A percentile compares a stretch with the other conserved stretches of the same genome.
phyloP scores from a whole-genome alignment of 2,329 filamentous ascomycete species.

The Furcasterigmium furcatum region DNA sequence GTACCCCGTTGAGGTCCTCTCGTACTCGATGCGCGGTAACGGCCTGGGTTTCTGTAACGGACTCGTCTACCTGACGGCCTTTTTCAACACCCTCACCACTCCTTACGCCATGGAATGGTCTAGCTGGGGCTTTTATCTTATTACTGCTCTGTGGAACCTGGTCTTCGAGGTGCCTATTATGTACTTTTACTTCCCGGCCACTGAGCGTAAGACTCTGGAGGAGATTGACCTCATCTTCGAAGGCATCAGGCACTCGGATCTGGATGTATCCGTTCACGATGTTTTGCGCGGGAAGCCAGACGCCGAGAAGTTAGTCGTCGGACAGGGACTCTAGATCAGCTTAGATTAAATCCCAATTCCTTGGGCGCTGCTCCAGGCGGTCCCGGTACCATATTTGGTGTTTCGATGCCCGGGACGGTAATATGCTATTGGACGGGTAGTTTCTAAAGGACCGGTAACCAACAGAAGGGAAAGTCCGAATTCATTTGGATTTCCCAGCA shows the following conservation, averaged over 20 bases:
- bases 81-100: not conserved
- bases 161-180: not conserved
- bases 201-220: too few species aligned
- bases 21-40: constrained; percentile 11
- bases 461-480: too few species aligned
- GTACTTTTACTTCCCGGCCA: too few species aligned
- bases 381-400: too few species aligned
- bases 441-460: too few species aligned
- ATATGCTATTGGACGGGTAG: too few species aligned
- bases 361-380: too few species aligned
- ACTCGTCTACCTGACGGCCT: not conserved
- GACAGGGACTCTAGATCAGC: too few species aligned
- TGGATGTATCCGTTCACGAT: not conserved
- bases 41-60: constrained; percentile 10
- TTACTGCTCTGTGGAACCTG: not conserved
- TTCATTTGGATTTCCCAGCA: too few species aligned
- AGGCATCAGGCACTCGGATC: not conserved
- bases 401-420: too few species aligned
- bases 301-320: too few species aligned
- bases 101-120: not conserved
- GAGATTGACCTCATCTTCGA: not conserved
- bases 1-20: constrained; percentile 15
- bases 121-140: not conserved
- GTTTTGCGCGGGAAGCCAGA: not conserved
- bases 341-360: too few species aligned